Evolutionary conservation across 2,329 filamentous ascomycete species (phyloP), one percentile per base, ranked within the genome.

Genomic region (Xylaria hypoxylon): DNA sequence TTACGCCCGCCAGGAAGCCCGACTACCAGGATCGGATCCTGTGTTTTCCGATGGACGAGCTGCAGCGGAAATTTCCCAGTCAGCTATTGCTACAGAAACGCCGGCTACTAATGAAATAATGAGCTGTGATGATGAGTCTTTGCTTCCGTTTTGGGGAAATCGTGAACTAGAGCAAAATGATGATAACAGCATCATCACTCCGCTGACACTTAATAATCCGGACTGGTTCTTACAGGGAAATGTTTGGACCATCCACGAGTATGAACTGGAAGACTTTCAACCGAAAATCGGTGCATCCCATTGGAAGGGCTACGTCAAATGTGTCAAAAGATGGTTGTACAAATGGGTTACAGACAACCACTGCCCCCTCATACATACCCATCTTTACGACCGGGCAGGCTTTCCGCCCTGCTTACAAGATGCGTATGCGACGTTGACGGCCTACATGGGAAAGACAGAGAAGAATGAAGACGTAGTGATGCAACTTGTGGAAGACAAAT

Each of bases 351-450:
- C 24, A 17, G 47, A 52, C 24, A 44, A 33, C 6, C 58, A 45
- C 26, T 60, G 24, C 13, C 58, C 47, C 47, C 48, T 62, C 24
- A 40, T 53, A 19, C 50, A 48, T 31, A n/a, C 26, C 19, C 42
- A 38, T 5, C 19, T 62, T 2, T 55, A 60, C 31, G 6, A 6
- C 5, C 22, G 52, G 22, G 38, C n/a, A 15, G 59, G 59, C 2
- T 42, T 62, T 6, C 59, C 40, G 8, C 31, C 40, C 8, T 62
- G 48, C 45, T n/a, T 61, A 53, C 59, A 56, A 17, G 59, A 62
- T 40, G 50, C 50, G 3, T 62, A 55, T 48, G 42, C 35, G 24
- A 56, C 50, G 3, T 22, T 55, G 11, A 19, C 59, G 13, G 40
- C 59, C 7, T 56, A 62, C 28, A 28, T 56, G 6, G 31, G 31